Evolutionary conservation across 345 rosid species (phyloP).

Genomic region (Diplotaxis tenuifolia): DNA sequence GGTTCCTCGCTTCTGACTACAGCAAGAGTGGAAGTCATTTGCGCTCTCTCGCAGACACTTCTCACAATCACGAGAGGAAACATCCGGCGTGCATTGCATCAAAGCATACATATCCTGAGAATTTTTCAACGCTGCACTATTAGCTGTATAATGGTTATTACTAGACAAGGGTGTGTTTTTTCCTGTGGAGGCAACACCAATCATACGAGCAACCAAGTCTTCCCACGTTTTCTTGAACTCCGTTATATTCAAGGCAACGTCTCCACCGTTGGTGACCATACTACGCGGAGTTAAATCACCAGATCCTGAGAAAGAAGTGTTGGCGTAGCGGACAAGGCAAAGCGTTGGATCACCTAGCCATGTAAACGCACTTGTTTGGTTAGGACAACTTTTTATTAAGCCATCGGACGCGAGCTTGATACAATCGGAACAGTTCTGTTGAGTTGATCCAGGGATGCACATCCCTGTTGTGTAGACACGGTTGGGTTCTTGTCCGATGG

Average conservation of each 20-base stretch:
- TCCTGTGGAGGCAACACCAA: conserved; percentile 13
- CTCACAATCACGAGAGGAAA: conserved; percentile 5
- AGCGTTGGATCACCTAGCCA: conserved; percentile 1
- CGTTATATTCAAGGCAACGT: background rate
- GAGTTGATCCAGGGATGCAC: conserved; percentile 35
- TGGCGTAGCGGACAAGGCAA: conserved; percentile 25
- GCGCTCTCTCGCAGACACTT: background rate
- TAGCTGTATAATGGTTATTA: background rate
- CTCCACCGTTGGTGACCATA: background rate
- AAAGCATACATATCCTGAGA: conserved; percentile 2
- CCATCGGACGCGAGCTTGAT: conserved; percentile 1
- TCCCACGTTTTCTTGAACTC: conserved; percentile 11
- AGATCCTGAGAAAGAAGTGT: background rate
- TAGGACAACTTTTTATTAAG: conserved; percentile 16
- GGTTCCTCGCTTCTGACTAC: too few relatives aligned
- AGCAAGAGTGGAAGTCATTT: too few relatives aligned
- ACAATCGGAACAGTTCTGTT: conserved; percentile 19
- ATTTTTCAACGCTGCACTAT: background rate
- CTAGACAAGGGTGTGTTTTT: conserved; percentile 8
- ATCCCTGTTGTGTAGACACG: conserved; percentile 29
- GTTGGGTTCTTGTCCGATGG: conserved; percentile 24
- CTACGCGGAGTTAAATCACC: background rate
- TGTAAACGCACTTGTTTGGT: conserved; percentile 36
- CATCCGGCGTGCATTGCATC: conserved; percentile 21
- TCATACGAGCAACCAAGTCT: background rate